Evolutionary conservation across 179 eudicot genomes (phyloP).

Genomic region (Silene coronaria): DNA sequence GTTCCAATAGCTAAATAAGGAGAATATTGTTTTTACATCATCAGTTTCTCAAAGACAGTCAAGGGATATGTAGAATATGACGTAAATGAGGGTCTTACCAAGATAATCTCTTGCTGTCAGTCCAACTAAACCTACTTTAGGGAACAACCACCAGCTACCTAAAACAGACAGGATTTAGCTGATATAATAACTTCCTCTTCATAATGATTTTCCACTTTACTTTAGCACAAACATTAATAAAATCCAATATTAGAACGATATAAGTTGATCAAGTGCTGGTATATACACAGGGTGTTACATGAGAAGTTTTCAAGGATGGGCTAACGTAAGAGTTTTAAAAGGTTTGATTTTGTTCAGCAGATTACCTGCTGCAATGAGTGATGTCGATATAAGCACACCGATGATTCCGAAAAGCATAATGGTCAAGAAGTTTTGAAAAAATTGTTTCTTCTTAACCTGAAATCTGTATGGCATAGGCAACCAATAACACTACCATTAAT

Average conservation of each 20-base stretch:
- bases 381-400: conserved; percentile 79
- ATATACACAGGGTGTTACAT: too few species aligned
- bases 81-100: conserved; percentile 31
- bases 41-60: background rate
- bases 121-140: conserved; percentile 56
- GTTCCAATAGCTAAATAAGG: conserved; percentile 66
- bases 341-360: background rate
- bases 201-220: too few species aligned
- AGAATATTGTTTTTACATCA: background rate
- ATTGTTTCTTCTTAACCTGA: conserved; percentile 96
- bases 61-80: background rate
- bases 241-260: too few species aligned
- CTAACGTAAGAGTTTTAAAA: background rate
- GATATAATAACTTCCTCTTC: background rate
- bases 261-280: too few species aligned
- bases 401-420: conserved; percentile 82
- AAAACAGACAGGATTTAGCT: conserved; percentile 16
- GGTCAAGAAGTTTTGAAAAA: conserved; percentile 88
- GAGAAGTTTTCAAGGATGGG: background rate
- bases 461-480: conserved; percentile 39
- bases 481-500: background rate
- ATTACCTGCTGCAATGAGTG: conserved; percentile 69
- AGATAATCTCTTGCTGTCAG: conserved; percentile 66
- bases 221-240: too few species aligned
- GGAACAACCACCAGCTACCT: conserved; percentile 91